Evolutionary conservation across 1,139 yeast species (phyloP).

Genomic region (Saccharomyces pastorianus): DNA sequence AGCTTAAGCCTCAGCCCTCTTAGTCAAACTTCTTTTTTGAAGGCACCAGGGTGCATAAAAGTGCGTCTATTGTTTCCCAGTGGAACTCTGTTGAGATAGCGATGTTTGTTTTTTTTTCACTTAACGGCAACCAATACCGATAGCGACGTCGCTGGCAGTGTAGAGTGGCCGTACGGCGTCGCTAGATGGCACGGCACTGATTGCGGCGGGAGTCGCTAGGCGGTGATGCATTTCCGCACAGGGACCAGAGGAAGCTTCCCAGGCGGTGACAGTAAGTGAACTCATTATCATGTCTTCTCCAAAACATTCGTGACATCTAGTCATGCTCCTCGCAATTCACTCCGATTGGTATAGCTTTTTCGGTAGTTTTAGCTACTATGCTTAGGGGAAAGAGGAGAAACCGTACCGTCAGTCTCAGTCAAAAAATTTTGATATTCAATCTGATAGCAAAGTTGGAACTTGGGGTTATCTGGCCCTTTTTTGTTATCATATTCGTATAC

Average conservation of each 20-base stretch:
- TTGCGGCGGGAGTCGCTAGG: background rate
- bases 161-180: background rate
- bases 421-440: background rate
- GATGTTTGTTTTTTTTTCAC: background rate
- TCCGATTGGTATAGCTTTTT: background rate
- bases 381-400: background rate
- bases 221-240: background rate
- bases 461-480: conserved; percentile 1
- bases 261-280: background rate
- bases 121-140: background rate
- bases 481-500: background rate
- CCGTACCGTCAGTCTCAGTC: background rate
- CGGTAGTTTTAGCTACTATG: background rate
- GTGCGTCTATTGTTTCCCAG: background rate
- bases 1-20: background rate
- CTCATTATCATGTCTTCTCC: background rate
- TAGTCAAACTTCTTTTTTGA: background rate
- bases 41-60: background rate
- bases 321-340: background rate
- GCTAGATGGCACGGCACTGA: background rate
- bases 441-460: background rate
- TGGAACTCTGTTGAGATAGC: background rate
- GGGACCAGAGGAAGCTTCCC: background rate
- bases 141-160: background rate
- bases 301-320: background rate